Conservation (phyloP, 306 rosid species). For the Cucurbita argyrosperma region DNA sequence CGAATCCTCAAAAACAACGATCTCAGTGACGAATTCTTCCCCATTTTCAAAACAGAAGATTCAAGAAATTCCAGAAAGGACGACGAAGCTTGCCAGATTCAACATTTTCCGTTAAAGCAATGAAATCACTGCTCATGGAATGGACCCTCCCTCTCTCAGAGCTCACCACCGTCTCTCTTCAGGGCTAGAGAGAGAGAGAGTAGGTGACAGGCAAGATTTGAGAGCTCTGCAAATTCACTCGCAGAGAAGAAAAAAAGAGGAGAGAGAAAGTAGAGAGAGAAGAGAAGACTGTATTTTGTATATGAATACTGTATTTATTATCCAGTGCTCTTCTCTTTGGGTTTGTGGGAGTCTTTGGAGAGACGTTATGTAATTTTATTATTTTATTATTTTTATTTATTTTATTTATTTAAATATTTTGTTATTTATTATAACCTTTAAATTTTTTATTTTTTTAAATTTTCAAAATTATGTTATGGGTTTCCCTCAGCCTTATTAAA, state of each 20-base stretch:
- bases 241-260: not conserved
- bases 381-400: no score
- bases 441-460: no score
- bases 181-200: conserved; percentile 5
- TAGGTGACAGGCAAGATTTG: conserved; percentile 7
- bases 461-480: no score
- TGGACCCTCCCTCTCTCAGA: not conserved
- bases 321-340: conserved; percentile 11
- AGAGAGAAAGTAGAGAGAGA: conserved; percentile 12
- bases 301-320: not conserved
- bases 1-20: conserved; percentile 9
- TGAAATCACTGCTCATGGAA: conserved; percentile 7
- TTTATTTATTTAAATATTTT: no score
- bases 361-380: conserved; percentile 12
- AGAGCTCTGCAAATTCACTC: not conserved
- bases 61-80: conserved; percentile 15
- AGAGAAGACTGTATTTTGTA: conserved; percentile 7
- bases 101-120: conserved; percentile 19
- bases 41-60: conserved; percentile 8
- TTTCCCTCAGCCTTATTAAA: no score
- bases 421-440: no score
- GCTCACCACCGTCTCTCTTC: not conserved
- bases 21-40: conserved; percentile 2
- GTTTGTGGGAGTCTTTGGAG: conserved; percentile 47
- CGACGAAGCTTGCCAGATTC: conserved; percentile 7